A percentile compares a stretch with the other conserved stretches of the same genome.
phyloP scores from a whole-genome alignment of 306 rosid genomes.

The Abrus pulchellus region DNA sequence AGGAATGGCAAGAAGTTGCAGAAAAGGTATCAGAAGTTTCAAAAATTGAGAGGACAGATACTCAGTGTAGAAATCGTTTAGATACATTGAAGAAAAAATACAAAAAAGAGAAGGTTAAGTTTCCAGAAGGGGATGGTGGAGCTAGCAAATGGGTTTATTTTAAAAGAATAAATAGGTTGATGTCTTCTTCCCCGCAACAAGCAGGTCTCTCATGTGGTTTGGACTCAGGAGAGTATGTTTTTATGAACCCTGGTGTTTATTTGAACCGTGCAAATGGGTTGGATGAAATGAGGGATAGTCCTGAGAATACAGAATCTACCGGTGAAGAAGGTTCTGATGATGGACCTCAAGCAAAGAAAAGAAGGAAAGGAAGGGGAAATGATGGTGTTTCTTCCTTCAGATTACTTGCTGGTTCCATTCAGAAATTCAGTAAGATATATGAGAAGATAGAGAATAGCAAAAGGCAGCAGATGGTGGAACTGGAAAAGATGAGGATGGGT shows the following conservation, averaged over 20 bases:
- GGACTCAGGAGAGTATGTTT: constrained; percentile 76
- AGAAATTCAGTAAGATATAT: constrained; percentile 75
- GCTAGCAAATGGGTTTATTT: constrained; percentile 81
- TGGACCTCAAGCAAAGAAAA: constrained; percentile 71
- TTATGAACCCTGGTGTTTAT: constrained; percentile 71
- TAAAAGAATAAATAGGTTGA: constrained; percentile 76
- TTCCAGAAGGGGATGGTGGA: constrained; percentile 52
- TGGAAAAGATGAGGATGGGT: constrained; percentile 93
- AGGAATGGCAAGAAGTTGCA: constrained; percentile 96
- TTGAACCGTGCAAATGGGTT: constrained; percentile 71
- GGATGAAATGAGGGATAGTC: constrained; percentile 85
- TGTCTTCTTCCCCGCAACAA: constrained; percentile 70
- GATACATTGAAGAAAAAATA: constrained; percentile 92
- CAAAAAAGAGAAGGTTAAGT: constrained; percentile 81
- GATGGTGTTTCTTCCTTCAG: constrained; percentile 67
- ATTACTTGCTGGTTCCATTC: constrained; percentile 81
- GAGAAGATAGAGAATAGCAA: constrained; percentile 79
- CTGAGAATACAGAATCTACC: constrained; percentile 69
- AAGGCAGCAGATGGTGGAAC: constrained; percentile 79
- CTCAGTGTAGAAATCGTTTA: constrained; percentile 86
- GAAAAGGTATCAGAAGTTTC: constrained; percentile 85
- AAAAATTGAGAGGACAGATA: constrained; percentile 75
- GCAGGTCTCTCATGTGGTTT: constrained; percentile 76
- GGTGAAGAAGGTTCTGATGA: constrained; percentile 66
- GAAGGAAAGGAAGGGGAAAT: constrained; percentile 58